phyloP scores from a whole-genome alignment of 495 filamentous ascomycete species.

The Pyrenula aspistea region DNA sequence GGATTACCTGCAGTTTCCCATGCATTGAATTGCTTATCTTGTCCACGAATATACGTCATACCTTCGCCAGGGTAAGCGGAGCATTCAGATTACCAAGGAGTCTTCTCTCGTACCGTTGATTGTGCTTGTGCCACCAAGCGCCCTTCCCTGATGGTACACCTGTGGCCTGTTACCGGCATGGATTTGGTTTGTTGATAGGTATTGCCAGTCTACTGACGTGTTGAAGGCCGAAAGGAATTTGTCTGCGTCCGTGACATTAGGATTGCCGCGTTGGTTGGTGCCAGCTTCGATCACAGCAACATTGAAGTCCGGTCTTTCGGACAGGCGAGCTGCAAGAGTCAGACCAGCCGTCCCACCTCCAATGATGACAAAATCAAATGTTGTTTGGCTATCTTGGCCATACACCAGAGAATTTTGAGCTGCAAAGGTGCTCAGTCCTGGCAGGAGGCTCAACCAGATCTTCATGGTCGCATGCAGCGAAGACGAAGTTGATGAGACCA shows the following conservation, averaged over 20 bases:
- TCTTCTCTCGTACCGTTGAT: slow-evolving; percentile 43
- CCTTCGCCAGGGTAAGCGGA: no score
- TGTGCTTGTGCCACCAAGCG: slow-evolving; percentile 37
- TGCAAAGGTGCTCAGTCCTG: no score
- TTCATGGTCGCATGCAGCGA: no score
- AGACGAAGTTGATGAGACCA: no score
- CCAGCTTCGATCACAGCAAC: slow-evolving; percentile 50
- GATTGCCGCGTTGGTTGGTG: slow-evolving; percentile 36
- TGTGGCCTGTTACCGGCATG: slow-evolving; percentile 22
- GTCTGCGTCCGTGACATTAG: slow-evolving; percentile 25
- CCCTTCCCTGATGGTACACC: slow-evolving; percentile 32
- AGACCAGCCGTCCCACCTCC: slow-evolving; percentile 30
- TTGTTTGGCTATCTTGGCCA: no score
- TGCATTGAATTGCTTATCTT: slow-evolving; percentile 13
- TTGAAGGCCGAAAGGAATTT: slow-evolving; percentile 30
- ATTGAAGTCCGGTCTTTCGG: slow-evolving; percentile 11
- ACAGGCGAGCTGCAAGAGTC: slow-evolving; percentile 14
- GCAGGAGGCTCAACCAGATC: no score
- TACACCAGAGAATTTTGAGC: no score
- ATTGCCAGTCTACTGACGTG: slow-evolving; percentile 40
- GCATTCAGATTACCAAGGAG: no score
- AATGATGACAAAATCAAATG: slow-evolving; percentile 35
- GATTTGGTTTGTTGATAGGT: slow-evolving; percentile 29
- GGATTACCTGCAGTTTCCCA: slow-evolving; percentile 18
- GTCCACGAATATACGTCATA: slow-evolving; percentile 14